A percentile compares a stretch with the other conserved stretches of the same genome.
Evolutionary conservation across 1,284 basidiomycete genomes (phyloP).

Genomic region (Fomitopsis betulina): DNA sequence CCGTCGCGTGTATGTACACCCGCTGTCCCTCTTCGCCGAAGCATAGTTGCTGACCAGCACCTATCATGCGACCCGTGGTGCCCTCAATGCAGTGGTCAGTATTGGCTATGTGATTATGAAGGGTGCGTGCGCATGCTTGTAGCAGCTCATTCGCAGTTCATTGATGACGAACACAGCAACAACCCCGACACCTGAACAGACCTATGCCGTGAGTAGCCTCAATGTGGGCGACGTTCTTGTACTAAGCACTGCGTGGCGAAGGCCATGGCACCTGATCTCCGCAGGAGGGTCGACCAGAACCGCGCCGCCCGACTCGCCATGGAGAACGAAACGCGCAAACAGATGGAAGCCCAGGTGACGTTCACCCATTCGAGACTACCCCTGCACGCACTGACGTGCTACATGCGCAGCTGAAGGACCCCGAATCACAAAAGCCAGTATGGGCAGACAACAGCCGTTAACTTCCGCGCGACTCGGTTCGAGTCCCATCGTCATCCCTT

Average conservation of each 20-base stretch:
- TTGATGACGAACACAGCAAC: conserved; percentile 36
- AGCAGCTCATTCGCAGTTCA: background rate
- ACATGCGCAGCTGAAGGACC: conserved; percentile 28
- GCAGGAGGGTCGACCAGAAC: conserved; percentile 60
- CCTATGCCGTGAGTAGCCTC: conserved; percentile 43
- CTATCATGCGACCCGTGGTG: too few species aligned
- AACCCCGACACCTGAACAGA: conserved; percentile 53
- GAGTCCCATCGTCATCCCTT: background rate
- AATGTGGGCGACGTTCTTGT: background rate
- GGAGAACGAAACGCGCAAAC: conserved; percentile 51
- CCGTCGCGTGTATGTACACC: conserved; percentile 50
- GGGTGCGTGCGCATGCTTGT: conserved; percentile 37
- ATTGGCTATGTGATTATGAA: conserved; percentile 62
- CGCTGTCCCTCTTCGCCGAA: conserved; percentile 6
- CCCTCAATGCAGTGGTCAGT: conserved; percentile 44
- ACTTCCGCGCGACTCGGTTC: background rate
- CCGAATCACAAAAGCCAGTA: conserved; percentile 47
- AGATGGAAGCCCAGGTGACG: conserved; percentile 51
- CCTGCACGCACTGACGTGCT: conserved; percentile 3
- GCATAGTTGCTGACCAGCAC: conserved; percentile 1
- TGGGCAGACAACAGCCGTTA: conserved; percentile 36
- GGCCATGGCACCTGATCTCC: conserved; percentile 67
- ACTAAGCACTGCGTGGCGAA: conserved; percentile 19
- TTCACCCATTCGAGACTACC: conserved; percentile 10
- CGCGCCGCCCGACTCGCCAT: conserved; percentile 50